These are phyloP conservation scores for Hibiscus syriacus DNA, from an alignment of 345 rosid species.

Conservation along the genomic window DNA sequence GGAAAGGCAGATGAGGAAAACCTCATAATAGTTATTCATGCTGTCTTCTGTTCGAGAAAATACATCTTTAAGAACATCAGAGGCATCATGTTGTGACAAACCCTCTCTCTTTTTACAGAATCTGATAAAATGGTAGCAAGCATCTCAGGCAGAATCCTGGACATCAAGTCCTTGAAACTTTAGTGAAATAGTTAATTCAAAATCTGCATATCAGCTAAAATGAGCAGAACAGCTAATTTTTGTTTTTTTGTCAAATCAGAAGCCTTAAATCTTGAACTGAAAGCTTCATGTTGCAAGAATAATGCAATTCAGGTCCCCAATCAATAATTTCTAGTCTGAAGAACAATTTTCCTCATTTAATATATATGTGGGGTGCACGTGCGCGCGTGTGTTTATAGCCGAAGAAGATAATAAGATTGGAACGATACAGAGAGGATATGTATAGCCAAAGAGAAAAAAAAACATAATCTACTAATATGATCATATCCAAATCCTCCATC, in stretches of 20 bases:
- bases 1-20: slow-evolving; percentile 14
- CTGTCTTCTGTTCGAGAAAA: slow-evolving; percentile 75
- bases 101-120: slow-evolving; percentile 55
- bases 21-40: slow-evolving; percentile 85
- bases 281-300: slow-evolving; percentile 1
- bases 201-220: slow-evolving; percentile 4
- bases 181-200: slow-evolving; percentile 1
- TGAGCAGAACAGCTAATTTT: background rate
- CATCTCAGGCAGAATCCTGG: slow-evolving; percentile 77
- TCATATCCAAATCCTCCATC: background rate
- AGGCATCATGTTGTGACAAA: slow-evolving; percentile 67
- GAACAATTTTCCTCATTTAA: background rate
- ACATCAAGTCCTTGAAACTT: slow-evolving; percentile 11
- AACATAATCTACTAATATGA: background rate
- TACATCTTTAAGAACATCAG: slow-evolving; percentile 73
- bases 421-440: background rate
- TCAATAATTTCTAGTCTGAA: background rate
- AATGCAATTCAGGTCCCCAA: background rate
- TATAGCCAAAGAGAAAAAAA: background rate
- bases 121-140: slow-evolving; percentile 66
- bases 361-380: no score
- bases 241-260: background rate
- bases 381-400: background rate
- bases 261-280: background rate
- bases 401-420: no score